Percentiles rank a stretch among this genome's conserved stretches.
phyloP scores from a whole-genome alignment of 495 filamentous ascomycete genomes.

The Lasiosphaeris hirsuta region DNA sequence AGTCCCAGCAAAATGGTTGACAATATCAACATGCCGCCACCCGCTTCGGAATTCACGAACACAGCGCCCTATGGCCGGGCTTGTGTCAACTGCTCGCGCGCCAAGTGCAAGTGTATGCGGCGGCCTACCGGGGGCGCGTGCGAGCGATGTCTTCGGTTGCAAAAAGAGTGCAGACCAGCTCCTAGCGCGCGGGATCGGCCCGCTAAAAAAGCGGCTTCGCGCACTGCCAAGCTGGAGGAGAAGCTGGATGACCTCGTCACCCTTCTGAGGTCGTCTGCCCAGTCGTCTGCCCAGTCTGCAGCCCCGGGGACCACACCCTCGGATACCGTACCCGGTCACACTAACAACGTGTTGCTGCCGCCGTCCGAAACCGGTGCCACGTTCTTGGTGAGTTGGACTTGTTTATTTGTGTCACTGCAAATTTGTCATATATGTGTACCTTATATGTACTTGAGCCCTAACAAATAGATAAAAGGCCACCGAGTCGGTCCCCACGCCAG shows the following conservation, averaged over 20 bases:
- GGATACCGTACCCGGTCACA: background rate
- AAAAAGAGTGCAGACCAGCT: conserved; percentile 42
- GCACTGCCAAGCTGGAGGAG: conserved; percentile 45
- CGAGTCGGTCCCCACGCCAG: background rate
- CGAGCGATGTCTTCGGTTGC: conserved; percentile 49
- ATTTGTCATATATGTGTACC: too few species aligned
- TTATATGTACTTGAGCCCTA: too few species aligned
- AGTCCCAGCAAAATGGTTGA: background rate
- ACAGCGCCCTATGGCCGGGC: conserved; percentile 44
- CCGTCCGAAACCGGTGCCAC: background rate
- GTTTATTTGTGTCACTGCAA: too few species aligned
- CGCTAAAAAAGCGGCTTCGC: conserved; percentile 21
- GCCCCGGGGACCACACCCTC: background rate
- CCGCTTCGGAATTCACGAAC: conserved; percentile 2
- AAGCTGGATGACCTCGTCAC: conserved; percentile 52
- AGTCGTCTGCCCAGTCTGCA: background rate
- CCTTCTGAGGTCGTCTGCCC: conserved; percentile 32
- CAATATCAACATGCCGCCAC: background rate
- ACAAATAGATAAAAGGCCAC: too few species aligned
- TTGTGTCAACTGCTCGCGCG: conserved; percentile 49
- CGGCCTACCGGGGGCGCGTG: conserved; percentile 35
- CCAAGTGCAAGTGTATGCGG: conserved; percentile 52
- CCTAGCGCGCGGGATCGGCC: conserved; percentile 35
- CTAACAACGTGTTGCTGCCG: background rate
- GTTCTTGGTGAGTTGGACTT: too few species aligned